Base-by-base conservation (phyloP, 1,139 yeast genomes). In the Taiozyma onychis region DNA sequence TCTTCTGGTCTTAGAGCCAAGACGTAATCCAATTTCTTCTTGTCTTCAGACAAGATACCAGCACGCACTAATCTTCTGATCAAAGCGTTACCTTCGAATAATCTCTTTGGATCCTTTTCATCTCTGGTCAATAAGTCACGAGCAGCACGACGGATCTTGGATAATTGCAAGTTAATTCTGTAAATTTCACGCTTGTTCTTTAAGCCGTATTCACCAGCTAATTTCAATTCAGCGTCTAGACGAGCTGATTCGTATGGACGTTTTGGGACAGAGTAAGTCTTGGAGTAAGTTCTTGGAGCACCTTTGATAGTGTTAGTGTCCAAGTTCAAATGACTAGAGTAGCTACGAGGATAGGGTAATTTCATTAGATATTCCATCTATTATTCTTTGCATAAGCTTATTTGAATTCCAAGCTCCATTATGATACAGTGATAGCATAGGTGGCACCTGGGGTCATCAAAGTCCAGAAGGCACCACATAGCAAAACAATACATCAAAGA, bases 61-160 rank as follows among this genome's bases (percentile, higher is more conserved):
- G 90, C 83, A 82, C 97, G 90, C 58, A 90, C 97, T 73, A 90
- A 85, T 83, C 97, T 89, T 85, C 95, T 84, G 77, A 90, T 93
- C 76, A 93, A 89, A 73, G 99, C 99, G 74, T 93, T 93, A 88
- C 99, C 99, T 81, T 93, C 99, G 83, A 93, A 93, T 73, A 93
- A 87, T 84, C 99, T 91, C 88, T 90, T 93, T 83, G 97, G 97
- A 80, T 93, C 99, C 85, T 93, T 93, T 83, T 93, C 99, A 71
- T 93, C 99, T 83, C 97, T 90, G 81, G 99, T 93, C 79, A 93
- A 87, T 73, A 93, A 84, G 74, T 95, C 98, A 87, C 99, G 96
- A 74, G 99, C 99, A 76, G 99, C 99, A 84, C 99, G 90, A 84
- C 99, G 93, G 76, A 93, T 93, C 87, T 93, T 93, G 65, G 99